A percentile compares a stretch with the other conserved stretches of the same genome.
Conservation (phyloP, 495 filamentous ascomycete species). For the Lophiotrema nucula region DNA sequence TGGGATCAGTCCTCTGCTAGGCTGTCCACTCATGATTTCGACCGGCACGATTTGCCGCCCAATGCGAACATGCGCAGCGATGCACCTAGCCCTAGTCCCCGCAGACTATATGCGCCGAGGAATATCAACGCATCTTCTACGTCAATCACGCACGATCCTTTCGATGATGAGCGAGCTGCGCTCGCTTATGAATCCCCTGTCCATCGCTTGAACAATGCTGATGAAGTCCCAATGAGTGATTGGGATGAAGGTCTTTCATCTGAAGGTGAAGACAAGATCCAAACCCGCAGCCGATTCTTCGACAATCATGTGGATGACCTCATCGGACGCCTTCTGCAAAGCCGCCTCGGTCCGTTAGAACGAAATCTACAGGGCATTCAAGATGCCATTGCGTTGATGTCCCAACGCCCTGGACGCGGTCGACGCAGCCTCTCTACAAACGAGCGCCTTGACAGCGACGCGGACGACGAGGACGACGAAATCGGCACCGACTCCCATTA, state of each 20-base stretch:
- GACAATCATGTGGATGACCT: slow-evolving; percentile 83
- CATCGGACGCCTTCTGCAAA: slow-evolving; percentile 73
- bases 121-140: slow-evolving; percentile 24
- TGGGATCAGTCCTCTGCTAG: slow-evolving; percentile 41
- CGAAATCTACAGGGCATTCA: slow-evolving; percentile 73
- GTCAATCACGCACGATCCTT: slow-evolving; percentile 39
- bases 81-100: slow-evolving; percentile 73
- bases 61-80: slow-evolving; percentile 51
- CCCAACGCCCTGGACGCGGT: slow-evolving; percentile 21
- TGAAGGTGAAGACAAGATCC: slow-evolving; percentile 76
- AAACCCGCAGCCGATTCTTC: slow-evolving; percentile 74
- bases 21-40: slow-evolving; percentile 26
- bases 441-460: slow-evolving; percentile 69
- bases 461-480: slow-evolving; percentile 89
- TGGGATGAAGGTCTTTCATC: slow-evolving; percentile 88
- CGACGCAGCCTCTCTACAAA: slow-evolving; percentile 32
- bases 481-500: slow-evolving; percentile 48
- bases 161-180: slow-evolving; percentile 49
- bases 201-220: slow-evolving; percentile 63
- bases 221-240: slow-evolving; percentile 72
- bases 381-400: slow-evolving; percentile 38
- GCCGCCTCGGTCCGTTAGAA: slow-evolving; percentile 75
- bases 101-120: slow-evolving; percentile 39
- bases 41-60: slow-evolving; percentile 29
- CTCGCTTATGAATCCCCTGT: slow-evolving; percentile 48